Conservation (phyloP, 306 rosid species). For the Trichosanthes truncata region DNA sequence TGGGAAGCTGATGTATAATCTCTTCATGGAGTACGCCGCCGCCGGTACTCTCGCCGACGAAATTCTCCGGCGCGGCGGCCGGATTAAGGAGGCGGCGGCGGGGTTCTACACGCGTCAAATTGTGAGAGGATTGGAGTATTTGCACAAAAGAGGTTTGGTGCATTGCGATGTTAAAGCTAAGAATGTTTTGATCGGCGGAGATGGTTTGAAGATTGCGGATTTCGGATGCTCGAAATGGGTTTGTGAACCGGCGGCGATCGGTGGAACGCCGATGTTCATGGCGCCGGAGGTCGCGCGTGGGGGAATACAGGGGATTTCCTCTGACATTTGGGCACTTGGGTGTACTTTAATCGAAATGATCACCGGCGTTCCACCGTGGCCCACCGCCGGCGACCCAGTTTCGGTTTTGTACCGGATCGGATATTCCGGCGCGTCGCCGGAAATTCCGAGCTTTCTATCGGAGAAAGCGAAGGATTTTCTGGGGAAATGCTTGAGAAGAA, state of each 20-base stretch:
- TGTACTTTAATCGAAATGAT: slow-evolving; percentile 80
- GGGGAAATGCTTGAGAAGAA: slow-evolving; percentile 55
- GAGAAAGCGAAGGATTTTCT: slow-evolving; percentile 60
- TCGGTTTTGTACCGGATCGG: slow-evolving; percentile 52
- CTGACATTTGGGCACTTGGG: slow-evolving; percentile 90
- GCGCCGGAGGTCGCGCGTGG: slow-evolving; percentile 92
- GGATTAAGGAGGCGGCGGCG: slow-evolving; percentile 22
- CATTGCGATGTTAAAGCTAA: slow-evolving; percentile 89
- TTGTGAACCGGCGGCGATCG: slow-evolving; percentile 5
- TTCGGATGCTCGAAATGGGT: slow-evolving; percentile 67
- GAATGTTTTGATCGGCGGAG: slow-evolving; percentile 47
- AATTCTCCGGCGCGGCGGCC: slow-evolving; percentile 26
- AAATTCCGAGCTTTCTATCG: slow-evolving; percentile 56
- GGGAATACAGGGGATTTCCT: slow-evolving; percentile 51
- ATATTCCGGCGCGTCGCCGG: slow-evolving; percentile 45
- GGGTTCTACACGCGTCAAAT: slow-evolving; percentile 32
- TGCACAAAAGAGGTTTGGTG: slow-evolving; percentile 58
- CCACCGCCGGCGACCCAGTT: slow-evolving; percentile 40
- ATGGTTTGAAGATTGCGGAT: slow-evolving; percentile 69
- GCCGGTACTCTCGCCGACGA: slow-evolving; percentile 38
- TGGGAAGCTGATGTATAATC: slow-evolving; percentile 39
- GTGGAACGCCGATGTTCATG: slow-evolving; percentile 87
- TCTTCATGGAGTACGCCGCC: slow-evolving; percentile 66
- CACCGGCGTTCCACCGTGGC: slow-evolving; percentile 55
- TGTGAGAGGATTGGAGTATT: slow-evolving; percentile 46